Evolutionary conservation across 2,329 filamentous ascomycete genomes (phyloP).

Genomic region (Aspergillus sp.): DNA sequence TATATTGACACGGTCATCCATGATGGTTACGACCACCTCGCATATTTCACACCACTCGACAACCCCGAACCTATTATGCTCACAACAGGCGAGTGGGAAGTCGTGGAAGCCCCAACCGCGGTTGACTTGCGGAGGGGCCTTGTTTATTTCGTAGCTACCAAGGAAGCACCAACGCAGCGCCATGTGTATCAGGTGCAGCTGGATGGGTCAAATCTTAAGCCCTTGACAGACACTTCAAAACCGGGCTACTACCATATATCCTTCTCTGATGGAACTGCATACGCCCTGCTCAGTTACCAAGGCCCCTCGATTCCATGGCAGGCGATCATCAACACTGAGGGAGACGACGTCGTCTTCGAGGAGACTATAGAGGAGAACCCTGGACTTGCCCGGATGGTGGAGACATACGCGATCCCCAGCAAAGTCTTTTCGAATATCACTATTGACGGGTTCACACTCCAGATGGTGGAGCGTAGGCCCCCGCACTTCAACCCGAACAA

Average conservation of each 20-base stretch:
- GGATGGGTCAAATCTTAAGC: conserved; percentile 68
- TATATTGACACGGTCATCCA: conserved; percentile 91
- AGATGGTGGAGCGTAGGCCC: conserved; percentile 79
- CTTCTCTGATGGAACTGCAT: conserved; percentile 80
- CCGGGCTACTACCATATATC: conserved; percentile 79
- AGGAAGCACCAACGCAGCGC: conserved; percentile 82
- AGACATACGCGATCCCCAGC: conserved; percentile 76
- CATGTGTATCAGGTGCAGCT: conserved; percentile 89
- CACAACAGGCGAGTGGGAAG: conserved; percentile 89
- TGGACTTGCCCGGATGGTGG: conserved; percentile 64
- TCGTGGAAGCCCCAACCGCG: conserved; percentile 77
- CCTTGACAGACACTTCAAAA: conserved; percentile 69
- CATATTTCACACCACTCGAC: conserved; percentile 87
- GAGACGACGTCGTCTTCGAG: conserved; percentile 62
- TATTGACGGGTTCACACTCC: conserved; percentile 72
- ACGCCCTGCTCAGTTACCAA: conserved; percentile 76
- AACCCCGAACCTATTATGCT: conserved; percentile 78
- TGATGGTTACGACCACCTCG: conserved; percentile 84
- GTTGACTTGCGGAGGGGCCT: conserved; percentile 81
- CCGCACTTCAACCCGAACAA: conserved; percentile 81
- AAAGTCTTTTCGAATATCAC: conserved; percentile 79
- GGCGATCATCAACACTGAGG: conserved; percentile 80
- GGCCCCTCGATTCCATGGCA: conserved; percentile 89
- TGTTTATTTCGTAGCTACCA: conserved; percentile 87
- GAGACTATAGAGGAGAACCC: conserved; percentile 76